Evolutionary conservation across 306 rosid species (phyloP).

Genomic region (Lablab purpureus): DNA sequence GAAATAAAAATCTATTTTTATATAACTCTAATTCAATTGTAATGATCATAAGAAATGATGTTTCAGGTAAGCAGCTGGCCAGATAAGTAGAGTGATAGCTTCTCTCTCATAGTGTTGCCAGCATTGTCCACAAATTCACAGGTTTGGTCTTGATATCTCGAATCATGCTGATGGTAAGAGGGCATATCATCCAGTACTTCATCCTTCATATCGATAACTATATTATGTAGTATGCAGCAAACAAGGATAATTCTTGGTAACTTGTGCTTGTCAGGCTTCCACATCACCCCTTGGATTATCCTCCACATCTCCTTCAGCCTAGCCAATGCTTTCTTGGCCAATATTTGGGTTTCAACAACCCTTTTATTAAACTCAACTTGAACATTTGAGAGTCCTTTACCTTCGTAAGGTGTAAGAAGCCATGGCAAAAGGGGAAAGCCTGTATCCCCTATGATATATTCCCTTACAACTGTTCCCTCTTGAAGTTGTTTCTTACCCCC

Average conservation of each 20-base stretch:
- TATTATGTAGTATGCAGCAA: slow-evolving; percentile 89
- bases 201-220: slow-evolving; percentile 82
- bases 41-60: slow-evolving; percentile 14
- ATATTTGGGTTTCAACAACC: slow-evolving; percentile 68
- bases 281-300: slow-evolving; percentile 86
- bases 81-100: slow-evolving; percentile 65
- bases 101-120: slow-evolving; percentile 62
- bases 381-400: slow-evolving; percentile 59
- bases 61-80: slow-evolving; percentile 47
- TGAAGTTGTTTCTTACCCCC: slow-evolving; percentile 56
- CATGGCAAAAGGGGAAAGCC: slow-evolving; percentile 87
- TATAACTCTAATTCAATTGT: slow-evolving; percentile 27
- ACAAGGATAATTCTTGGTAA: slow-evolving; percentile 84
- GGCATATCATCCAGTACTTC: slow-evolving; percentile 60
- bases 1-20: slow-evolving; percentile 17
- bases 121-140: slow-evolving; percentile 62
- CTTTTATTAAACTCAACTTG: slow-evolving; percentile 69
- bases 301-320: slow-evolving; percentile 84
- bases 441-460: slow-evolving; percentile 74
- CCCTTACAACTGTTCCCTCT: slow-evolving; percentile 62
- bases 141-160: slow-evolving; percentile 66
- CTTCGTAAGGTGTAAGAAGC: slow-evolving; percentile 80
- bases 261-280: slow-evolving; percentile 84
- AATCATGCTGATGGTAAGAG: slow-evolving; percentile 67
- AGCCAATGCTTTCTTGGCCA: slow-evolving; percentile 78